Evolutionary conservation across 23 red algal genomes (phyloP), one percentile per base, ranked within the genome.

Genomic region (Gracilaria gracilis): DNA sequence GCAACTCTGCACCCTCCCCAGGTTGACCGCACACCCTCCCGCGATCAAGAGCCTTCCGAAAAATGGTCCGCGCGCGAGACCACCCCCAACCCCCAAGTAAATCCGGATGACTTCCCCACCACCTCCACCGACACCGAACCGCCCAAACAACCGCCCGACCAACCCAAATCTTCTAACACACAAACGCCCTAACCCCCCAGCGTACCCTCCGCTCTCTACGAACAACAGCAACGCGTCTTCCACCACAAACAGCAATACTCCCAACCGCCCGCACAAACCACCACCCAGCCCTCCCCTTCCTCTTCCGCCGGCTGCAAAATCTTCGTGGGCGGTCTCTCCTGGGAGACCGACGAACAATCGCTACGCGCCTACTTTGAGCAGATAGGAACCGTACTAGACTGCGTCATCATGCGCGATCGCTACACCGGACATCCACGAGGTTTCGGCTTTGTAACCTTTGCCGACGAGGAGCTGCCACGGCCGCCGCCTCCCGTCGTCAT

Each of bases 401-500:
- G 88, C 54, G 91, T 99, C 27, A 96, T 99, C 53, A 99, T 96
- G 97, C 79, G 97, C 48, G 94, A 99, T 75, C 92, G 93, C 34
- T 48, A 89, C 37, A 99, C 90, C 21, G 91, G 91, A 2, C 97
- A 99, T 81, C 97, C 97, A n/a, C 91, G 97, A 11, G 97, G 97
- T 14, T 99, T 99, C 62, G 97, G 97, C 6, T 99, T 99, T 87
- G 97, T 99, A 12, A 95, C 97, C 16, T 99, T 95, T 82, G 91
- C 65, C 19, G 92, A 99, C 25, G 97, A 94, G 25, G 83, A 80
- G 90, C 89, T 33, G 94, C 93, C 37, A 67, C 73, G n/a, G 51
- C 61, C 28, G 97, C 95, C 59, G 94, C 97, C 21, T 39, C 75
- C 17, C 71, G 89, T 34, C 71, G 88, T 15, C 97, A 99, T 62